Percentiles rank a stretch among this genome's conserved stretches.
Evolutionary conservation across 345 rosid species (phyloP).

Genomic region (Balakata baccata): DNA sequence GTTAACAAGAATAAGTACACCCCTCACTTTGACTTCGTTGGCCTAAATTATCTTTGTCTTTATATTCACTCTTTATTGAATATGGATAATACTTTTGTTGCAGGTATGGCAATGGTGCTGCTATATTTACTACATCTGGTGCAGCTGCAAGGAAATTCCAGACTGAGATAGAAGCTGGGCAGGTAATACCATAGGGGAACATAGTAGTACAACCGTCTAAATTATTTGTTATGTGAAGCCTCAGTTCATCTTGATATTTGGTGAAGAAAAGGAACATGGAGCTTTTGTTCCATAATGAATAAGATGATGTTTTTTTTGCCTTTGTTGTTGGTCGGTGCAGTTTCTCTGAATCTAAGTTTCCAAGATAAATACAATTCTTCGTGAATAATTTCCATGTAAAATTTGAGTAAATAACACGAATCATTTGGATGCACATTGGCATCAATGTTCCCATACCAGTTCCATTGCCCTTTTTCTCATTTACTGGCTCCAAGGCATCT

Average conservation of each 20-base stretch:
- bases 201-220: neutral
- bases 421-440: conserved; percentile 55
- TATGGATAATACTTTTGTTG: conserved; percentile 7
- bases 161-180: conserved; percentile 91
- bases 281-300: neutral
- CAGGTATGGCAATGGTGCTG: conserved; percentile 96
- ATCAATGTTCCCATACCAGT: conserved; percentile 97
- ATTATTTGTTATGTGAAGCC: neutral
- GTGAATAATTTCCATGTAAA: neutral
- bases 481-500: conserved; percentile 89
- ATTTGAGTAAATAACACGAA: conserved; percentile 7
- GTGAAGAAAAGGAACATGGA: neutral
- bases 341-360: neutral
- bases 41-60: conserved; percentile 6
- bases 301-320: neutral
- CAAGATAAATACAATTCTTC: neutral
- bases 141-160: conserved; percentile 92
- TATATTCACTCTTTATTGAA: neutral
- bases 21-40: conserved; percentile 8
- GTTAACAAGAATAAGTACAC: conserved; percentile 75
- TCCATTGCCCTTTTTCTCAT: conserved; percentile 94
- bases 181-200: conserved; percentile 43
- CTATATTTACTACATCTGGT: conserved; percentile 89
- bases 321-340: neutral
- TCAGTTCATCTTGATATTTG: neutral